These are phyloP conservation scores for Paraconiothyrium brasiliense DNA, from an alignment of 2,329 filamentous ascomycete genomes.

Conservation along the genomic window DNA sequence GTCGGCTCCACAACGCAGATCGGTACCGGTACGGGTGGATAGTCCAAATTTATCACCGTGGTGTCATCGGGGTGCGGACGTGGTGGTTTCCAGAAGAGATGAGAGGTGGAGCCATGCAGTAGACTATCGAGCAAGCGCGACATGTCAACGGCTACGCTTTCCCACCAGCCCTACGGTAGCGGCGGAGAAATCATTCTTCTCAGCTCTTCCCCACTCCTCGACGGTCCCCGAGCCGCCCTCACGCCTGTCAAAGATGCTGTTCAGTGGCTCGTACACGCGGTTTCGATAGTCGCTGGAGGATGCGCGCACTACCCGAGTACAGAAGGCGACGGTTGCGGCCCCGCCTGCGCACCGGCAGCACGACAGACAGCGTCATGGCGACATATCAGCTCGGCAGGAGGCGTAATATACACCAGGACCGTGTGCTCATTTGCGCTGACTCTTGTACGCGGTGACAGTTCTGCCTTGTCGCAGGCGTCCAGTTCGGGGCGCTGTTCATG, in stretches of 20 bases:
- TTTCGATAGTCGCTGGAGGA: not conserved
- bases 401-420: slow-evolving; percentile 1
- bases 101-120: not conserved
- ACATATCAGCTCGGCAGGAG: not conserved
- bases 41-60: not conserved
- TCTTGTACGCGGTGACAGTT: not conserved
- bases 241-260: not conserved
- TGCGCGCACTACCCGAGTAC: not conserved
- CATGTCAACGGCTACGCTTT: not conserved
- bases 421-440: slow-evolving; percentile 4
- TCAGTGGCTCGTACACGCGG: not conserved
- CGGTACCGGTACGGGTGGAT: not conserved
- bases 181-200: too few species aligned
- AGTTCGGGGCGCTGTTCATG: not conserved
- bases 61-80: not conserved
- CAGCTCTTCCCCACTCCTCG: not conserved
- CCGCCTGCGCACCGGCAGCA: not conserved
- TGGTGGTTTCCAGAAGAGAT: not conserved
- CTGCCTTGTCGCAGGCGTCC: not conserved
- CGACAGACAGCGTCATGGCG: not conserved
- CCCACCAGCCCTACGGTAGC: not conserved
- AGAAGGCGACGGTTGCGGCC: not conserved
- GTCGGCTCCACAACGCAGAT: not conserved
- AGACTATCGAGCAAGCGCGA: not conserved
- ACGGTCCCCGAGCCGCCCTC: not conserved